Conservation (phyloP, 345 rosid genomes). For the Camelina laxa region DNA sequence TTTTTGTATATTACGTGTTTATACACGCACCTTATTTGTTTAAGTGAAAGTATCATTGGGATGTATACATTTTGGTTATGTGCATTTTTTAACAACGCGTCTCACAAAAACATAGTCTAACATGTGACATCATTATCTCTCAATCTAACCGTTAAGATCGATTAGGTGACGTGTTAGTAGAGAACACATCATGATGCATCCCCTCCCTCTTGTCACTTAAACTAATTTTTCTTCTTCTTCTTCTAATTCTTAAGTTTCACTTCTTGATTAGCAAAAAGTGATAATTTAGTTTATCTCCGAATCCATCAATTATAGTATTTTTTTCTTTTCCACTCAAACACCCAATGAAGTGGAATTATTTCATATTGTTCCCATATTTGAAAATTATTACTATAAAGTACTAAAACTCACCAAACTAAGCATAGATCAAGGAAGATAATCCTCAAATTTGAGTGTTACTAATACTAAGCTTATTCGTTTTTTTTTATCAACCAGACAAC, state of each 20-base stretch:
- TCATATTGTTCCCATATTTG: constrained; percentile 21
- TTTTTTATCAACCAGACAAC: constrained; percentile 18
- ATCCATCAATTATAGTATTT: constrained; percentile 12
- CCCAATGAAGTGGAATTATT: constrained; percentile 9
- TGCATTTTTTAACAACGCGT: constrained; percentile 25
- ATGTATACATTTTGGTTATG: constrained; percentile 15
- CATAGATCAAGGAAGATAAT: constrained; percentile 14
- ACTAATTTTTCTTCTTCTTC: constrained; percentile 11
- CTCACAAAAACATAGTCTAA: constrained; percentile 17
- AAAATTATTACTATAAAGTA: constrained; percentile 7
- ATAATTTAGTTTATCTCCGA: constrained; percentile 4
- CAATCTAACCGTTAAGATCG: constrained; percentile 37
- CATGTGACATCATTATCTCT: constrained; percentile 40
- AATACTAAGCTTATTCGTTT: background rate
- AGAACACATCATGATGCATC: constrained; percentile 37
- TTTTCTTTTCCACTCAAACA: background rate
- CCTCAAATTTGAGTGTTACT: background rate
- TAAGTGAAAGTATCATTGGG: background rate
- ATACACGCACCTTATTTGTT: constrained; percentile 23
- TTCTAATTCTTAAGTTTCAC: background rate
- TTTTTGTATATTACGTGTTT: constrained; percentile 13
- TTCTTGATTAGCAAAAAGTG: background rate
- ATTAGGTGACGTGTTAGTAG: constrained; percentile 37
- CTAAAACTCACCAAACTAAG: background rate
- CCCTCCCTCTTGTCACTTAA: constrained; percentile 39